Base-by-base conservation (phyloP, 2,329 filamentous ascomycete species). In the Aspergillus terreus region DNA sequence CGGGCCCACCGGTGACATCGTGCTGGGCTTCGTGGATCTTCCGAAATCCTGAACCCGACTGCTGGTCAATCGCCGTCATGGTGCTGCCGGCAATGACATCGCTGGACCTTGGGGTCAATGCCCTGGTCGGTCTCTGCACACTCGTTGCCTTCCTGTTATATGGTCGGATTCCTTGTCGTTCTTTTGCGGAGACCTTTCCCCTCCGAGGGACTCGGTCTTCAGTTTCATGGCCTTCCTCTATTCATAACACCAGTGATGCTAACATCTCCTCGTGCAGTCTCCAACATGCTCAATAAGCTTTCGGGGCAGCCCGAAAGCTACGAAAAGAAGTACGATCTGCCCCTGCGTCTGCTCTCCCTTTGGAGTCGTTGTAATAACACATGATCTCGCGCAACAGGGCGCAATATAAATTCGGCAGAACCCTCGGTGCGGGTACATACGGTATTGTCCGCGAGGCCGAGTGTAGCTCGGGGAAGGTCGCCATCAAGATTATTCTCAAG, bases 401-500 rank as follows among this genome's bases (percentile, higher is more conserved):
- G 57, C 89, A 87, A 72, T 99, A 99, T 75, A 85, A 82, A 63
- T 96, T 99, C 73, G 94, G 94, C 65, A 85, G 87, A 71, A 97
- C 92, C 21, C 83, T 99, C 53, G 94, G 94, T 67, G 94, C 94
- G 56, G 94, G 94, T 63, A 99, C 94, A 64, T 99, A 99, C 80
- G 94, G 94, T 67, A 95, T 99, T 66, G 94, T 99, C 66, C 85
- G 94, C 64, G 94, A 99, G 76, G 94, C 94, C 54, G 91, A 96
- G 56, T 83, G 89, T 61, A 84, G 87, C 40, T 81, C 82, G 19
- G 57, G 90, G 71, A 88, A 96, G 79, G 92, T 95, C 55, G 94
- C 94, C 38, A 83, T 99, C 74, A 99, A 99, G 81, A 97, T 99
- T 71, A 99, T 99, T 72, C 79, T 97, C 67, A 99, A 99, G 83